phyloP scores from a whole-genome alignment of 805 yeast species.

The Candida multigemmis region DNA sequence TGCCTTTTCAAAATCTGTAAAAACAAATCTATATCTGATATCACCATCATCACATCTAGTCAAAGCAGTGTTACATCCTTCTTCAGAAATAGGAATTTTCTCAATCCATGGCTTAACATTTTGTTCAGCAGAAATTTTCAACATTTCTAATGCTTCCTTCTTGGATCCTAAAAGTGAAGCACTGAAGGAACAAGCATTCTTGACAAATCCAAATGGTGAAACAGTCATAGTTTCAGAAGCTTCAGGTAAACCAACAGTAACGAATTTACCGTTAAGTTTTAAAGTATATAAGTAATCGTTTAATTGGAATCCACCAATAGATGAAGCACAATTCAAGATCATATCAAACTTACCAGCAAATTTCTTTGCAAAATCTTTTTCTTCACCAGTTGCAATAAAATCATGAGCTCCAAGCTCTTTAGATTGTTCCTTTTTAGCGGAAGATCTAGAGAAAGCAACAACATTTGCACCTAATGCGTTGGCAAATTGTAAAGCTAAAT shows the following conservation, averaged over 20 bases:
- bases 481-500: conserved; percentile 51
- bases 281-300: conserved; percentile 30
- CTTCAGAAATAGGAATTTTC: conserved; percentile 23
- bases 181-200: conserved; percentile 15
- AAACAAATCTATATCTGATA: conserved; percentile 44
- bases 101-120: conserved; percentile 25
- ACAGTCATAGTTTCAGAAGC: conserved; percentile 11
- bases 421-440: conserved; percentile 21
- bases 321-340: conserved; percentile 44
- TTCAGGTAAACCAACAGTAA: conserved; percentile 20
- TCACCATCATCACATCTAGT: conserved; percentile 21
- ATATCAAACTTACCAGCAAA: conserved; percentile 35
- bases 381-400: conserved; percentile 43
- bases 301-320: conserved; percentile 41
- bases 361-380: conserved; percentile 27
- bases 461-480: conserved; percentile 60
- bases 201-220: conserved; percentile 12
- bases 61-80: conserved; percentile 21
- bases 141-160: conserved; percentile 25
- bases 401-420: conserved; percentile 22
- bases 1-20: conserved; percentile 45
- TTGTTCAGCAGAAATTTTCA: conserved; percentile 25
- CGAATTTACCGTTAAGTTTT: conserved; percentile 13
- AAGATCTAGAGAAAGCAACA: conserved; percentile 29
- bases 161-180: conserved; percentile 25